phyloP scores from a whole-genome alignment of 1,139 yeast genomes.

The Pichia sp. region DNA sequence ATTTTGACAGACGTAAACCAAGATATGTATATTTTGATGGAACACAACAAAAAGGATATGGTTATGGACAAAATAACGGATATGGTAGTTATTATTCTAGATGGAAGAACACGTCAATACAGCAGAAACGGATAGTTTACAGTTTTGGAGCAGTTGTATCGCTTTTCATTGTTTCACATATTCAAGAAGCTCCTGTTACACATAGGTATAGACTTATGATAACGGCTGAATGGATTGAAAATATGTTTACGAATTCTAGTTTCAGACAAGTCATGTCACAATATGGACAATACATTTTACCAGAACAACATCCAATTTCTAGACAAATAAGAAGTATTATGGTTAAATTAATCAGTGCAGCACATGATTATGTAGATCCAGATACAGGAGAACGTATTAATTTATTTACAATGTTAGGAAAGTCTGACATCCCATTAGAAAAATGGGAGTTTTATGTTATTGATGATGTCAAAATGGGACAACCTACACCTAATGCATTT shows the following conservation, averaged over 20 bases:
- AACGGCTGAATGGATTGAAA: constrained; percentile 64
- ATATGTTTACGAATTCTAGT: constrained; percentile 58
- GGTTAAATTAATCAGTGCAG: constrained; percentile 56
- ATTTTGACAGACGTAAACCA: neutral
- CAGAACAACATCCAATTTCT: constrained; percentile 51
- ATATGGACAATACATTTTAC: constrained; percentile 42
- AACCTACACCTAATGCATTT: constrained; percentile 83
- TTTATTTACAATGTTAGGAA: constrained; percentile 23
- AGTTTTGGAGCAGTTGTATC: constrained; percentile 25
- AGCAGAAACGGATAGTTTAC: constrained; percentile 13
- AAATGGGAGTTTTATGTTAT: constrained; percentile 85
- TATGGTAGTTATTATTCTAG: neutral
- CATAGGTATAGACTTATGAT: constrained; percentile 68
- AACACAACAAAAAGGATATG: neutral
- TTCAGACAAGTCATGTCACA: constrained; percentile 56
- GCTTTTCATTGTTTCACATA: constrained; percentile 54
- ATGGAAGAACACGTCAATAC: constrained; percentile 14
- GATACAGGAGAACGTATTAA: constrained; percentile 25
- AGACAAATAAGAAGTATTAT: constrained; percentile 53
- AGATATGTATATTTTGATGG: constrained; percentile 24
- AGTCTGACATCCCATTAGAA: constrained; percentile 29
- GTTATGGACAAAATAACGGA: neutral
- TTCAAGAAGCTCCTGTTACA: constrained; percentile 80
- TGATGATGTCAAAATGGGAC: constrained; percentile 44
- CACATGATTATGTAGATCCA: constrained; percentile 37